Evolutionary conservation across 2,329 filamentous ascomycete genomes (phyloP).

Genomic region (Akanthomyces uredinophilus): DNA sequence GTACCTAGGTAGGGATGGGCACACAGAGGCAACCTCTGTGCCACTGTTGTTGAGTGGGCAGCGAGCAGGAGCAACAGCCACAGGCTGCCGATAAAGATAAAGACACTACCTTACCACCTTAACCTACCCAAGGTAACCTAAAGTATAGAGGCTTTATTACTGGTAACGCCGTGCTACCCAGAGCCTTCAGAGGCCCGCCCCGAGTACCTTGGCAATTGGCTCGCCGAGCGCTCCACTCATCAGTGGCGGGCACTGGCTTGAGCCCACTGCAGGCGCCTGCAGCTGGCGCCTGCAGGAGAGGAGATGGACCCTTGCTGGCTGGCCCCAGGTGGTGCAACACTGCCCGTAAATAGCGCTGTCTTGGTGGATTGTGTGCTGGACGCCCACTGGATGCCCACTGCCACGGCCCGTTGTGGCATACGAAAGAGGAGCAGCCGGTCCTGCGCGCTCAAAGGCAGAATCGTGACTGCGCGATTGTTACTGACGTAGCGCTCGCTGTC

Average conservation of each 20-base stretch:
- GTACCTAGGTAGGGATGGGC: too few relatives aligned
- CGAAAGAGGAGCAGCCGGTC: background rate
- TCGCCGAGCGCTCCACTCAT: background rate
- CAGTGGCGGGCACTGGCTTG: background rate
- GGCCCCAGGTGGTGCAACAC: background rate
- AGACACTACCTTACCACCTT: too few relatives aligned
- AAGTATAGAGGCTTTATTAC: too few relatives aligned
- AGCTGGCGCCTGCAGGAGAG: conserved; percentile 2
- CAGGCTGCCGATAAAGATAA: background rate
- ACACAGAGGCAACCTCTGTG: too few relatives aligned
- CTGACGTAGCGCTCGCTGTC: background rate
- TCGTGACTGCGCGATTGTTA: background rate
- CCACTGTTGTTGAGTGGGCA: too few relatives aligned
- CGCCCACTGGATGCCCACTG: background rate
- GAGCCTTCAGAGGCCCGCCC: background rate
- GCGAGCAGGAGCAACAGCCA: too few relatives aligned
- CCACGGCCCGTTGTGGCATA: background rate
- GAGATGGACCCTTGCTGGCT: background rate
- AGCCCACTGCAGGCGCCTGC: conserved; percentile 4
- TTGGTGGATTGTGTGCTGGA: background rate
- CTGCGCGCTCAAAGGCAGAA: too few relatives aligned
- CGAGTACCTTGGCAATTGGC: background rate
- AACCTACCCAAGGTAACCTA: too few relatives aligned
- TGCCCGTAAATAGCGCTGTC: background rate
- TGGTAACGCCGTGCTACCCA: too few relatives aligned